Conservation (phyloP, 768 basidiomycete genomes). For the Lactarius indigo region DNA sequence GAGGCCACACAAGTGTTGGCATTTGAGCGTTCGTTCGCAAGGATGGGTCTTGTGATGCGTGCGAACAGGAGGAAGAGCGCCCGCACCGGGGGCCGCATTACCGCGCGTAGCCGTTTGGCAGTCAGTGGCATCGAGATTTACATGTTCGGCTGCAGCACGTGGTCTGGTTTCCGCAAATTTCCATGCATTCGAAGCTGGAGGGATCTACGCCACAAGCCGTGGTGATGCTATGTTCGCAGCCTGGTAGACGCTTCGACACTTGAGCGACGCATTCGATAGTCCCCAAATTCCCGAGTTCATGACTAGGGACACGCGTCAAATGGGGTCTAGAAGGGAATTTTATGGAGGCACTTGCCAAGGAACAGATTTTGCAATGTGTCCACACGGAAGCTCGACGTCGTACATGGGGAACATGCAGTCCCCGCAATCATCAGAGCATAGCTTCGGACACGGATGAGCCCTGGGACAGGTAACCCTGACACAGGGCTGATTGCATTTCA, state of each 20-base stretch:
- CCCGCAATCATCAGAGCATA: conserved; percentile 32
- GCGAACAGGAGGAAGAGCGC: conserved; percentile 10
- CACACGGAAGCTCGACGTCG: conserved; percentile 30
- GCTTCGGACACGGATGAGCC: conserved; percentile 29
- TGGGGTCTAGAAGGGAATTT: not conserved
- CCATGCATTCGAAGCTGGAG: conserved; percentile 25
- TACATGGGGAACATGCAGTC: conserved; percentile 30
- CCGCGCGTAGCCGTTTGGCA: conserved; percentile 30
- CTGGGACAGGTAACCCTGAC: conserved; percentile 25
- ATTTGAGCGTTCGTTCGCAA: conserved; percentile 34
- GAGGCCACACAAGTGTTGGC: conserved; percentile 33
- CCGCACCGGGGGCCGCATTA: not conserved
- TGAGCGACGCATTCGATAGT: conserved; percentile 28
- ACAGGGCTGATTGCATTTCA: conserved; percentile 30
- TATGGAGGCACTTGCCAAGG: conserved; percentile 29
- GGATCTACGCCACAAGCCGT: conserved; percentile 27
- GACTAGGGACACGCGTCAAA: conserved; percentile 25
- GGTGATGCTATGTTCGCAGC: conserved; percentile 33
- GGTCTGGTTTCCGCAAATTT: conserved; percentile 28
- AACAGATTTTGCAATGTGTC: conserved; percentile 26
- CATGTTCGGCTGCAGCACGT: conserved; percentile 34
- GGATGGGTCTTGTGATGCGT: conserved; percentile 30
- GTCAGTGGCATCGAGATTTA: conserved; percentile 30
- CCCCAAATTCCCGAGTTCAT: conserved; percentile 27
- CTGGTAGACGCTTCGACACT: conserved; percentile 30